Evolutionary conservation across 345 rosid species (phyloP).

Genomic region (Salix dunnii): DNA sequence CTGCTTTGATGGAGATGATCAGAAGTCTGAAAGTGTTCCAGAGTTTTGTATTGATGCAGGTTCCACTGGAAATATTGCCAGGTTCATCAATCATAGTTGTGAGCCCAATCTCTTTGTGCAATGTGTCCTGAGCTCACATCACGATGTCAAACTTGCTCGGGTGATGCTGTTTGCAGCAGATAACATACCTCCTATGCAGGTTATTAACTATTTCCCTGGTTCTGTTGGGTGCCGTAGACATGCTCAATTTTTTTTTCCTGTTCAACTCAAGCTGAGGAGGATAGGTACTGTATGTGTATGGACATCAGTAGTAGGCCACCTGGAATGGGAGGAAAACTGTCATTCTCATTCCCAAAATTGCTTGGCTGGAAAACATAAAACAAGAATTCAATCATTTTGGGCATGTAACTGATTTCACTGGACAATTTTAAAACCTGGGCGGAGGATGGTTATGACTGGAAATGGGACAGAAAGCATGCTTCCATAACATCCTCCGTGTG

Average conservation of each 20-base stretch:
- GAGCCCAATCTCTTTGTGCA: constrained; percentile 93
- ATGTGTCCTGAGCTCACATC: constrained; percentile 78
- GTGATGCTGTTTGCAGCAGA: constrained; percentile 92
- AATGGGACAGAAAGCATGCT: neutral
- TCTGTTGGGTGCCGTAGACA: neutral
- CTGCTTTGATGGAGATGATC: constrained; percentile 34
- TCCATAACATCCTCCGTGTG: neutral
- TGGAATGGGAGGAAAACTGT: neutral
- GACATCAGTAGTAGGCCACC: neutral
- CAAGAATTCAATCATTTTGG: neutral
- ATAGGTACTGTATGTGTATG: neutral
- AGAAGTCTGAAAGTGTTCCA: constrained; percentile 51
- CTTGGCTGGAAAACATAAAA: neutral
- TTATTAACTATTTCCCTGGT: constrained; percentile 12
- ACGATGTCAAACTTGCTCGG: constrained; percentile 72
- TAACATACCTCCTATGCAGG: constrained; percentile 93
- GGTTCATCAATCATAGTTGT: constrained; percentile 93
- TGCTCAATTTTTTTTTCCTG: neutral
- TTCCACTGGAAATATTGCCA: constrained; percentile 68
- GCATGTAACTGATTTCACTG: neutral
- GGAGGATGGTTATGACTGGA: neutral
- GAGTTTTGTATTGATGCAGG: constrained; percentile 96
- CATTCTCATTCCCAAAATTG: neutral
- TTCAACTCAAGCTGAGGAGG: neutral
- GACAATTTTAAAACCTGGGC: neutral